Evolutionary conservation across 2,329 filamentous ascomycete species (phyloP).

Genomic region (Didymella keratinophila): DNA sequence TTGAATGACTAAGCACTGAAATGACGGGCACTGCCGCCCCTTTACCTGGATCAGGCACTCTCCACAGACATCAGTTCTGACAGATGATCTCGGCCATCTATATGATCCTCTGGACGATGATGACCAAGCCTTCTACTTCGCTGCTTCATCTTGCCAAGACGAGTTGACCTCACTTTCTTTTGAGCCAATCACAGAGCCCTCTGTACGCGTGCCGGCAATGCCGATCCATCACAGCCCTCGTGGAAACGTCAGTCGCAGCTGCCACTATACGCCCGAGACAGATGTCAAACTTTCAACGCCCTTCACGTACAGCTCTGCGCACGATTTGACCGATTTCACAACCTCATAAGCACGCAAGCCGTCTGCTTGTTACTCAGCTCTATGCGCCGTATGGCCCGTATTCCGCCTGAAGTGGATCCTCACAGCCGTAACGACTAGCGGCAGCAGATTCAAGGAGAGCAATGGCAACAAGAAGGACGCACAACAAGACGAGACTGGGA

Average conservation of each 20-base stretch:
- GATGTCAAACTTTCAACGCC: neutral
- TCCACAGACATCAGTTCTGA: neutral
- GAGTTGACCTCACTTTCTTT: neutral
- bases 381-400: slow-evolving; percentile 16
- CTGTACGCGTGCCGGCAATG: slow-evolving; percentile 18
- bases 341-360: slow-evolving; percentile 1
- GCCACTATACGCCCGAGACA: neutral
- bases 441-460: slow-evolving; percentile 7
- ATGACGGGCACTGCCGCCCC: no score
- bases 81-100: neutral
- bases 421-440: slow-evolving; percentile 16
- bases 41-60: neutral
- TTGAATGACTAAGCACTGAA: neutral
- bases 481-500: slow-evolving; percentile 48
- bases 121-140: neutral
- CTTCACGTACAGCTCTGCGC: neutral
- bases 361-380: slow-evolving; percentile 4
- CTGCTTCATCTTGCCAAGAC: neutral
- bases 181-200: slow-evolving; percentile 16
- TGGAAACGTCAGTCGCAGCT: slow-evolving; percentile 17
- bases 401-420: slow-evolving; percentile 9
- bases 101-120: neutral
- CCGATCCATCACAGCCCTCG: slow-evolving; percentile 14
- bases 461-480: slow-evolving; percentile 40
- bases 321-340: slow-evolving; percentile 1